A percentile compares a stretch with the other conserved stretches of the same genome.
Evolutionary conservation across 495 filamentous ascomycete genomes (phyloP).

Genomic region (Talaromyces wortmannii): DNA sequence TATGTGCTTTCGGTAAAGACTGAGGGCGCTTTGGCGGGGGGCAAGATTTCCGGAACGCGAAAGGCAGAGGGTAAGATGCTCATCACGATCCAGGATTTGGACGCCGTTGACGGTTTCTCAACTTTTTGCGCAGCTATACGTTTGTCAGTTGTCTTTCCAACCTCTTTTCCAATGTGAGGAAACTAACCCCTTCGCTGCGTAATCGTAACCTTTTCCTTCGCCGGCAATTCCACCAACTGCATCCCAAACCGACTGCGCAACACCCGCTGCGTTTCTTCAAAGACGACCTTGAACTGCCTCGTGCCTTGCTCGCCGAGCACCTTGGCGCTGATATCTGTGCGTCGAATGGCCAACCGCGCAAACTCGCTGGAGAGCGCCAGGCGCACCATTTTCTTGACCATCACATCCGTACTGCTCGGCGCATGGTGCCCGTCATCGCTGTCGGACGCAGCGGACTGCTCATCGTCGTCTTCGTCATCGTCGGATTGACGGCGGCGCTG

Average conservation of each 20-base stretch:
- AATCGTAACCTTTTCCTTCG: slow-evolving; percentile 70
- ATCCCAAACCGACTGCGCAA: slow-evolving; percentile 70
- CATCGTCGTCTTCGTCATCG: slow-evolving; percentile 7
- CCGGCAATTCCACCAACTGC: slow-evolving; percentile 76
- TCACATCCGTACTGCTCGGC: slow-evolving; percentile 47
- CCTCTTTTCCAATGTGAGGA: not conserved
- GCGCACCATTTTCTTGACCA: slow-evolving; percentile 87
- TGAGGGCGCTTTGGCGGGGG: slow-evolving; percentile 60
- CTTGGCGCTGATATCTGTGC: slow-evolving; percentile 73
- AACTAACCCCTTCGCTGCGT: slow-evolving; percentile 65
- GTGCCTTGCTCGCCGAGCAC: slow-evolving; percentile 33
- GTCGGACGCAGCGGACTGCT: slow-evolving; percentile 7
- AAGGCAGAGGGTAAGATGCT: slow-evolving; percentile 61
- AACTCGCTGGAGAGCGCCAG: slow-evolving; percentile 85
- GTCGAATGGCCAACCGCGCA: slow-evolving; percentile 66
- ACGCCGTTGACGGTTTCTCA: slow-evolving; percentile 40
- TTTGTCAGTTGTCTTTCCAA: slow-evolving; percentile 16
- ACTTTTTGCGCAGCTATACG: slow-evolving; percentile 50
- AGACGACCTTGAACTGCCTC: slow-evolving; percentile 61
- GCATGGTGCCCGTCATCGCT: slow-evolving; percentile 20
- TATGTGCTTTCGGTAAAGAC: slow-evolving; percentile 66
- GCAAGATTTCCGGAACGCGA: slow-evolving; percentile 56
- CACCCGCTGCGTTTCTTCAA: slow-evolving; percentile 58
- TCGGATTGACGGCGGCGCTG: slow-evolving; percentile 13
- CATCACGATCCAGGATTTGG: slow-evolving; percentile 70